A percentile compares a stretch with the other conserved stretches of the same genome.
These are phyloP conservation scores for Yamadazyma pseudoaaseri DNA, from an alignment of 1,139 yeast genomes.

Conservation along the genomic window DNA sequence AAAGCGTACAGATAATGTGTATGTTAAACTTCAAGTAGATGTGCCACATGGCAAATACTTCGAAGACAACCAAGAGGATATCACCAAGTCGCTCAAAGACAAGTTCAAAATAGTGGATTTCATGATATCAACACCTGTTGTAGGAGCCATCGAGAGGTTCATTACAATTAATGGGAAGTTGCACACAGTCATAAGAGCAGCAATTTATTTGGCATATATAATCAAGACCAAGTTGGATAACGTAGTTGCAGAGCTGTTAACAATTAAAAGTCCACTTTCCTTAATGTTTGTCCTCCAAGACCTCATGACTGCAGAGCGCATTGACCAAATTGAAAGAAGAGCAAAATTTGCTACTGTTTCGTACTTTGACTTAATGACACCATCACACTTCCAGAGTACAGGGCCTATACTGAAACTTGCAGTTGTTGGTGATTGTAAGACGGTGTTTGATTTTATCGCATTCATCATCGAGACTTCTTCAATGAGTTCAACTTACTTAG, in stretches of 20 bases:
- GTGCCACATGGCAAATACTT: conserved; percentile 28
- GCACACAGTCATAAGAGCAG: conserved; percentile 21
- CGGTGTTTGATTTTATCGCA: conserved; percentile 13
- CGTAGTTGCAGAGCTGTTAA: conserved; percentile 19
- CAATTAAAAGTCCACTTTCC: conserved; percentile 33
- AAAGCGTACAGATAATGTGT: conserved; percentile 6
- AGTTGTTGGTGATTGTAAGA: conserved; percentile 9
- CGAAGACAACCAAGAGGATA: conserved; percentile 14
- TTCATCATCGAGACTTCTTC: conserved; percentile 12
- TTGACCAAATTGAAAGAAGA: conserved; percentile 12
- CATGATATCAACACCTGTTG: conserved; percentile 18
- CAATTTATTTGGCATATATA: conserved; percentile 22
- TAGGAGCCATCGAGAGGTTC: conserved; percentile 30
- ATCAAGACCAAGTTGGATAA: conserved; percentile 26
- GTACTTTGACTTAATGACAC: conserved; percentile 10
- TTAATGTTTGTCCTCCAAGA: conserved; percentile 13
- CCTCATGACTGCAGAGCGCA: conserved; percentile 10
- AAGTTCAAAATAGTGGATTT: conserved; percentile 22
- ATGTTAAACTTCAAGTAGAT: conserved; percentile 23
- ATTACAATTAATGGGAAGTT: conserved; percentile 27
- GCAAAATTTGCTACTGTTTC: conserved; percentile 21
- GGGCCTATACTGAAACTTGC: conserved; percentile 11
- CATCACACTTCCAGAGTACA: conserved; percentile 8
- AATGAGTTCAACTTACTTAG: conserved; percentile 11
- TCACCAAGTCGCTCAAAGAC: conserved; percentile 11